Percentiles rank a stretch among this genome's conserved stretches.
These are phyloP conservation scores for Oryza rufipogon DNA, from an alignment of 176 grass and related monocot genomes.

Conservation along the genomic window DNA sequence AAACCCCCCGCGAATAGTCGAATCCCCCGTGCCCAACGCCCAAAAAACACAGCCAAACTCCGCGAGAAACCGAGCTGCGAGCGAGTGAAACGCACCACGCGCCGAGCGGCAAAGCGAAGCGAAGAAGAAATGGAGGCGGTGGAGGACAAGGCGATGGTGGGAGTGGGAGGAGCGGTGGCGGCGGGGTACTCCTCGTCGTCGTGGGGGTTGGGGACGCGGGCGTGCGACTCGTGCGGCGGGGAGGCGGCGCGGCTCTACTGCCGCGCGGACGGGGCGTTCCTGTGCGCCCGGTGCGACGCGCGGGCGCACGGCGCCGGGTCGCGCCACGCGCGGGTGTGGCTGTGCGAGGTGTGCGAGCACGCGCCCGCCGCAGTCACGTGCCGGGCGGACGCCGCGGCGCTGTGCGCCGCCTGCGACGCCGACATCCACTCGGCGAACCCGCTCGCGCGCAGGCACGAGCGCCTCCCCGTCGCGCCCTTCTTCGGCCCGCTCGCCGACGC, in stretches of 20 bases:
- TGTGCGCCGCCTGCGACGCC: slow-evolving; percentile 65
- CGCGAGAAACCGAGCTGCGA: neutral
- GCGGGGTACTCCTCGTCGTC: slow-evolving; percentile 7
- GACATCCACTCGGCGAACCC: slow-evolving; percentile 92
- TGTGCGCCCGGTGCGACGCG: slow-evolving; percentile 71
- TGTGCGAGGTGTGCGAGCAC: slow-evolving; percentile 83
- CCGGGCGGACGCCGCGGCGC: slow-evolving; percentile 66
- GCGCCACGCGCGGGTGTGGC: slow-evolving; percentile 67
- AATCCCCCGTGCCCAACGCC: neutral
- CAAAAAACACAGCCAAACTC: neutral
- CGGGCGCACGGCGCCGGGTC: slow-evolving; percentile 49
- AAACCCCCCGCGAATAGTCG: slow-evolving; percentile 5
- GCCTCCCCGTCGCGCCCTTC: slow-evolving; percentile 58
- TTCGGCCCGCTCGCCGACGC: slow-evolving; percentile 47
- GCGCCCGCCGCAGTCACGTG: slow-evolving; percentile 68
- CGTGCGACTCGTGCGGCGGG: slow-evolving; percentile 61
- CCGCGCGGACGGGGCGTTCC: slow-evolving; percentile 61
- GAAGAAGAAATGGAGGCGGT: slow-evolving; percentile 1
- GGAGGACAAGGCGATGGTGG: slow-evolving; percentile 31
- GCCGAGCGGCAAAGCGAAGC: neutral
- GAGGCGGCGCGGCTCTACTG: slow-evolving; percentile 63
- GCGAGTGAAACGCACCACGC: neutral
- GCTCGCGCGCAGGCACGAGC: slow-evolving; percentile 83
- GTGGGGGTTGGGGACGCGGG: slow-evolving; percentile 48
- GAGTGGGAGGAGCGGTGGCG: neutral